Conservation (phyloP, 2,329 filamentous ascomycete species). For the Pseudopithomyces chartarum region DNA sequence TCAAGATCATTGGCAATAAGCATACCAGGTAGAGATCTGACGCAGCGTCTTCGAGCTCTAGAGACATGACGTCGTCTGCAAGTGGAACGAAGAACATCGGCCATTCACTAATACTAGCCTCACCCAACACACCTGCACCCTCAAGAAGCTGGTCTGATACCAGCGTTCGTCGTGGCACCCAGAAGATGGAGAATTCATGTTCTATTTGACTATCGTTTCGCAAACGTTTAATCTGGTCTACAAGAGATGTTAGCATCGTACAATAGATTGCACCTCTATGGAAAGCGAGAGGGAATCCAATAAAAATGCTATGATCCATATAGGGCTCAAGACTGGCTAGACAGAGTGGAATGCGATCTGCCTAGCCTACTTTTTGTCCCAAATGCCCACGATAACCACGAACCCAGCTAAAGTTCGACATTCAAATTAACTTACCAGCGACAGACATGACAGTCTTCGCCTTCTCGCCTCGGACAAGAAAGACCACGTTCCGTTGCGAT, state of each 20-base stretch:
- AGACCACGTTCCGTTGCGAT: constrained; percentile 92
- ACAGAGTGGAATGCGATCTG: constrained; percentile 58
- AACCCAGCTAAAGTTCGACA: constrained; percentile 8
- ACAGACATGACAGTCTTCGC: constrained; percentile 81
- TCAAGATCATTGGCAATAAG: neutral
- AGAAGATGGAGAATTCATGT: constrained; percentile 97
- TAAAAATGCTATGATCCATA: constrained; percentile 45
- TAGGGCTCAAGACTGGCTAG: constrained; percentile 63
- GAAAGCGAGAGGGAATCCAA: constrained; percentile 29
- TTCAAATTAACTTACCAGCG: constrained; percentile 68
- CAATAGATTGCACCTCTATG: constrained; percentile 32
- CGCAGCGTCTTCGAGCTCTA: constrained; percentile 88
- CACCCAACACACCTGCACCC: constrained; percentile 89
- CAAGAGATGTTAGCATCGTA: constrained; percentile 56
- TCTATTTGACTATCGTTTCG: constrained; percentile 85
- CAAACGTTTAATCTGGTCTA: constrained; percentile 89
- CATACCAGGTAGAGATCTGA: constrained; percentile 79
- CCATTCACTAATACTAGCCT: constrained; percentile 86
- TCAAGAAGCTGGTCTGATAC: constrained; percentile 91
- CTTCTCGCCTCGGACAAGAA: constrained; percentile 89
- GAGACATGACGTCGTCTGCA: constrained; percentile 86
- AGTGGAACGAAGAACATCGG: constrained; percentile 89
- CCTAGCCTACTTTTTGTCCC: constrained; percentile 65
- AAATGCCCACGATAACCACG: constrained; percentile 22
- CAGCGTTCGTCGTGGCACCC: constrained; percentile 89